These are phyloP conservation scores for Priceomyces medius DNA, from an alignment of 805 yeast genomes.

Conservation along the genomic window DNA sequence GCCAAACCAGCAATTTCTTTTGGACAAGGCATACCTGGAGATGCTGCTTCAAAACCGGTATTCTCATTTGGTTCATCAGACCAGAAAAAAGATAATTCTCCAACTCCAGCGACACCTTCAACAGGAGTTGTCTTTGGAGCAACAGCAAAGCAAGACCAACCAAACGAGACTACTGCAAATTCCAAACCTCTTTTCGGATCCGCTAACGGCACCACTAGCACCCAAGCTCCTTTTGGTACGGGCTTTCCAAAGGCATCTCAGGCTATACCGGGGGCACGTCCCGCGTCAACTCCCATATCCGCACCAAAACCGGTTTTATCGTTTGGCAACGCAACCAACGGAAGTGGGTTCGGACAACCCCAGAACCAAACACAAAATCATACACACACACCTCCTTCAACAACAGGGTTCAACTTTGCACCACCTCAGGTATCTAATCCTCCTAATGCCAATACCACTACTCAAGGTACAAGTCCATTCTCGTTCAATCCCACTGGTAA, in stretches of 20 bases:
- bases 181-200: background rate
- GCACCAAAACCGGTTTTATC: slow-evolving; percentile 5
- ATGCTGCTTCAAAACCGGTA: slow-evolving; percentile 9
- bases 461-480: slow-evolving; percentile 1
- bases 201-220: background rate
- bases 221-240: slow-evolving; percentile 10
- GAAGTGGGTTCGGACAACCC: background rate
- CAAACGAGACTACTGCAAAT: background rate
- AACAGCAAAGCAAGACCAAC: slow-evolving; percentile 3
- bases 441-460: background rate
- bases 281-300: background rate
- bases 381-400: background rate
- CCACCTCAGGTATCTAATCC: background rate
- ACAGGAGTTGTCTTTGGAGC: slow-evolving; percentile 7
- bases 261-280: background rate
- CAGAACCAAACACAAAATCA: background rate
- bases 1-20: slow-evolving; percentile 15
- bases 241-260: slow-evolving; percentile 6
- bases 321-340: slow-evolving; percentile 4
- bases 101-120: slow-evolving; percentile 5
- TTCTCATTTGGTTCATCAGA: slow-evolving; percentile 15
- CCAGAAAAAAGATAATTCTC: background rate
- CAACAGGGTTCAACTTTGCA: slow-evolving; percentile 5
- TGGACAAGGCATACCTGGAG: slow-evolving; percentile 1
- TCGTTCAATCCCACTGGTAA: slow-evolving; percentile 2